Evolutionary conservation across 345 rosid species (phyloP), one percentile per base, ranked within the genome.

Genomic region (Eucalyptus tenuipes): DNA sequence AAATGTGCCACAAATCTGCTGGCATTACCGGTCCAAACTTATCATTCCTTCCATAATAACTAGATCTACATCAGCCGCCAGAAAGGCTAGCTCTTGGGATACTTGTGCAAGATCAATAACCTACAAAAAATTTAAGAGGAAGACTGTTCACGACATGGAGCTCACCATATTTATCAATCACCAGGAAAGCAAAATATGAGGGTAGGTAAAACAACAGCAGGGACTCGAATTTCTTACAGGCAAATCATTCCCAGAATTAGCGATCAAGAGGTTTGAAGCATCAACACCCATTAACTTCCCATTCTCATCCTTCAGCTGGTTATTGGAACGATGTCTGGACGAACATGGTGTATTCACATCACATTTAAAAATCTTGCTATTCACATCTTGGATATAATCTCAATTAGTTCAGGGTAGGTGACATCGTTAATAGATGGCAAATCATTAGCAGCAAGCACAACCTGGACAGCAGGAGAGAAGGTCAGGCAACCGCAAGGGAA

Each of bases 41-140:
- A 98, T 99, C 99, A 97, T 98, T 91, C 99, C 99, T 93, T 98
- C 99, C 93, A 97, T 92, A 91, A 98, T 90, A 89, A 98, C 99
- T 49, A 98, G 93, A 92, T 95, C 99, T 50, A 96, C 99, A 90
- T 97, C 99, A 80, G 93, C 93, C 13, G 96, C 93, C 84, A 97
- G 93, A 93, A 94, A 97, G 24, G 99, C 98, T 82, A 97, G 94
- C 93, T 95, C 98, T 91, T 95, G 99, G 42, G 99, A 94, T 90
- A 98, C 95, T 88, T 95, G 94, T 44, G 98, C 87, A 59, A 98
- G 98, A 95, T 98, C 99, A 93, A 98, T 97, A 90, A 97, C 99
- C 99, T 98, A 90, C 88, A 91, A 91, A 20, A n/a, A 49, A 86
- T 87, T 49, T 47, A 85, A 86, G 79, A 13, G 85, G 49, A 87